Evolutionary conservation across 108 stramenopile genomes (phyloP).

Genomic region (Skeletonema tropicum): DNA sequence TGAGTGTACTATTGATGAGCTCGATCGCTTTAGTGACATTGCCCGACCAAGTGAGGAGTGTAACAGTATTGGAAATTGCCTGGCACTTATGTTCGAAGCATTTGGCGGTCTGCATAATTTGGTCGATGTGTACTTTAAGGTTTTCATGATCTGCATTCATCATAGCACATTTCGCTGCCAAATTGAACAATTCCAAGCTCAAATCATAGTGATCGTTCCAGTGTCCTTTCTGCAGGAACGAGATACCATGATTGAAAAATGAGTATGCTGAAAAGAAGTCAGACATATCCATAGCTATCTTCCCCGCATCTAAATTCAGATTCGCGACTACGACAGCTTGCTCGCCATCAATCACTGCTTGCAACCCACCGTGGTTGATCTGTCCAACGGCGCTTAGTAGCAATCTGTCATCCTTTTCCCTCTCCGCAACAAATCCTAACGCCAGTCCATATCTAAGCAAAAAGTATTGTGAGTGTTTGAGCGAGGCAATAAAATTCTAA

Average conservation of each 20-base stretch:
- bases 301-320: constrained; percentile 25
- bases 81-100: constrained; percentile 28
- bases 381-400: constrained; percentile 21
- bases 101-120: constrained; percentile 8
- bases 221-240: constrained; percentile 5
- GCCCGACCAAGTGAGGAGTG: neutral
- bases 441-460: constrained; percentile 5
- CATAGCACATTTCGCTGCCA: constrained; percentile 10
- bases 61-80: neutral
- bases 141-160: constrained; percentile 1
- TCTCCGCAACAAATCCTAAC: neutral
- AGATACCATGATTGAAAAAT: constrained; percentile 17
- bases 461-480: no score
- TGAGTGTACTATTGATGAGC: no score
- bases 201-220: constrained; percentile 29
- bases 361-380: constrained; percentile 14
- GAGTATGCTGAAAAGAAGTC: constrained; percentile 13
- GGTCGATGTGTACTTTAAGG: neutral
- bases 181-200: constrained; percentile 25
- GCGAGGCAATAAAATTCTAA: no score
- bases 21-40: no score
- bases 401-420: constrained; percentile 7
- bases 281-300: constrained; percentile 21
- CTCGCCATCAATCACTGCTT: constrained; percentile 2
- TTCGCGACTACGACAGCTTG: constrained; percentile 6